Conservation (phyloP, 768 basidiomycete species). For the Kwoniella bestiolae region DNA sequence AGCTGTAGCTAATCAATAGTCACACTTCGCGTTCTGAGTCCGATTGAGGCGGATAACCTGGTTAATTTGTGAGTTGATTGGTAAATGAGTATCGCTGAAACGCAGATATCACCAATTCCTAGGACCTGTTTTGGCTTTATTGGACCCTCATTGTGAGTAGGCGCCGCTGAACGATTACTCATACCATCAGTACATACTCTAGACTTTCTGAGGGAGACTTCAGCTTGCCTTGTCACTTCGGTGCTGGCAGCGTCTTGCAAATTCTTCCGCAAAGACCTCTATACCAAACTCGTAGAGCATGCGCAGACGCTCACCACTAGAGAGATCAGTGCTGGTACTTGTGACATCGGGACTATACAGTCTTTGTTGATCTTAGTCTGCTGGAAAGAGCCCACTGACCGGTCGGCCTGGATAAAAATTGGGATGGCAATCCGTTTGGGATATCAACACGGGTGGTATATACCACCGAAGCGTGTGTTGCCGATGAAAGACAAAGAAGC, state of each 20-base stretch:
- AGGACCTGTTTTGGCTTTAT: conserved; percentile 20
- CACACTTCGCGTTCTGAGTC: conserved; percentile 3
- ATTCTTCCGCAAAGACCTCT: conserved; percentile 15
- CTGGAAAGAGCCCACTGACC: conserved; percentile 31
- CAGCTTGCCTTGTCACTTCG: conserved; percentile 23
- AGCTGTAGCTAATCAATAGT: conserved; percentile 1
- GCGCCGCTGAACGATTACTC: background rate
- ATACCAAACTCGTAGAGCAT: conserved; percentile 9
- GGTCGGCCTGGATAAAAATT: conserved; percentile 31
- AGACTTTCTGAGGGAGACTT: conserved; percentile 17
- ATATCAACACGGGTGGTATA: conserved; percentile 22
- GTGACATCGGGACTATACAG: conserved; percentile 20
- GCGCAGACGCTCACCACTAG: conserved; percentile 23
- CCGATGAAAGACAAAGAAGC: conserved; percentile 16
- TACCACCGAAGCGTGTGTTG: conserved; percentile 9
- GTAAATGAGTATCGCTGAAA: background rate
- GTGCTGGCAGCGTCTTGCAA: conserved; percentile 24
- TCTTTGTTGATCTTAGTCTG: conserved; percentile 23
- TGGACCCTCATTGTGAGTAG: conserved; percentile 23
- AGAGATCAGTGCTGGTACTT: conserved; percentile 4
- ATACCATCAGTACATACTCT: conserved; percentile 28
- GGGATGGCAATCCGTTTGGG: conserved; percentile 26
- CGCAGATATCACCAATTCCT: conserved; percentile 10
- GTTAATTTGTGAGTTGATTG: background rate
- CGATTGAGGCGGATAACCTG: background rate